A percentile compares a stretch with the other conserved stretches of the same genome.
Evolutionary conservation across 495 filamentous ascomycete species (phyloP).

Genomic region (Penicillium arizonense): DNA sequence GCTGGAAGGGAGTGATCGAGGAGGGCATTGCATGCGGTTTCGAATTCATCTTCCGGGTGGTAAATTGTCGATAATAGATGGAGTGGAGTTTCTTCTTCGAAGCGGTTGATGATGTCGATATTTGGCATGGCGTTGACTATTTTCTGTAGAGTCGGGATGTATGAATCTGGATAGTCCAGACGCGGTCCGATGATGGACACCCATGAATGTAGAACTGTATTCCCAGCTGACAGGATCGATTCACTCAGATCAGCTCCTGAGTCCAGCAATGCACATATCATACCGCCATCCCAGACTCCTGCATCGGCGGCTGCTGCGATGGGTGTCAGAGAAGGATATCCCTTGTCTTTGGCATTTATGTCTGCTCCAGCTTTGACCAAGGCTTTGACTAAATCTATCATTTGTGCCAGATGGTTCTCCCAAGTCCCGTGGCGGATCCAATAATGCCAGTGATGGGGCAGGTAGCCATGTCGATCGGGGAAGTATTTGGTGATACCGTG

Average conservation of each 20-base stretch:
- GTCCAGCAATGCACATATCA: slow-evolving; percentile 12
- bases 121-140: slow-evolving; percentile 9
- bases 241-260: slow-evolving; percentile 13
- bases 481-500: slow-evolving; percentile 17
- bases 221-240: background rate
- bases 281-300: slow-evolving; percentile 17
- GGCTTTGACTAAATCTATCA: slow-evolving; percentile 7
- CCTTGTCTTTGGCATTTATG: slow-evolving; percentile 25
- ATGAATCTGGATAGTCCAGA: slow-evolving; percentile 16
- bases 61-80: slow-evolving; percentile 15
- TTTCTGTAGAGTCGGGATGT: slow-evolving; percentile 9
- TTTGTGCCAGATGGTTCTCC: slow-evolving; percentile 9
- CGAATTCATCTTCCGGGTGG: slow-evolving; percentile 18
- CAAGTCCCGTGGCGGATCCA: slow-evolving; percentile 21
- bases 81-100: slow-evolving; percentile 14
- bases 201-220: slow-evolving; percentile 21
- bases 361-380: slow-evolving; percentile 21
- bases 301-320: slow-evolving; percentile 16
- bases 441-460: slow-evolving; percentile 14
- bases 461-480: slow-evolving; percentile 9
- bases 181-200: slow-evolving; percentile 14
- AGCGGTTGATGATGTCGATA: slow-evolving; percentile 12
- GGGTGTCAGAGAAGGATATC: slow-evolving; percentile 9
- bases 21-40: slow-evolving; percentile 8
- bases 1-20: background rate